These are phyloP conservation scores for Daldinia concentrica DNA, from an alignment of 495 filamentous ascomycete species.

Conservation along the genomic window DNA sequence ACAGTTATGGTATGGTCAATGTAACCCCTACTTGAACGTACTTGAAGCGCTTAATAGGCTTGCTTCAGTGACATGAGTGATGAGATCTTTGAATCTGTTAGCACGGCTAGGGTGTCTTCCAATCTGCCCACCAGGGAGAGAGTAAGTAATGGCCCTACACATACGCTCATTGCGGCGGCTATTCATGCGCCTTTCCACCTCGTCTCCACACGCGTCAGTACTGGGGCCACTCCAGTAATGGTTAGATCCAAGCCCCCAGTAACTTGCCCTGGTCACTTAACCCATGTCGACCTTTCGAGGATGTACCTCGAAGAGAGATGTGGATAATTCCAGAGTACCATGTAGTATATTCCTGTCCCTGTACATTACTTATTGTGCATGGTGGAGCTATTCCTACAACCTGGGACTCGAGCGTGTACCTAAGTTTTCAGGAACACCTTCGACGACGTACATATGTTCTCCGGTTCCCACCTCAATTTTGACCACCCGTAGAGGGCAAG, in stretches of 20 bases:
- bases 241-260: conserved; percentile 39
- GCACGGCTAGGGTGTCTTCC: conserved; percentile 27
- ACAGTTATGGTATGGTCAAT: conserved; percentile 19
- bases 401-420: conserved; percentile 37
- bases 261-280: conserved; percentile 29
- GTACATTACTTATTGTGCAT: conserved; percentile 30
- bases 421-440: conserved; percentile 32
- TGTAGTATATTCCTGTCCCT: conserved; percentile 40
- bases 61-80: conserved; percentile 11
- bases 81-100: conserved; percentile 21
- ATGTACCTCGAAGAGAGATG: conserved; percentile 38
- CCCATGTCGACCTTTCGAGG: conserved; percentile 34
- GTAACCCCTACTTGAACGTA: conserved; percentile 33
- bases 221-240: conserved; percentile 33
- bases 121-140: conserved; percentile 31
- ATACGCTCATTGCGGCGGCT: conserved; percentile 32
- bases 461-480: conserved; percentile 38
- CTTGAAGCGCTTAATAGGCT: conserved; percentile 34
- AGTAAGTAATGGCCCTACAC: conserved; percentile 9
- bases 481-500: conserved; percentile 35
- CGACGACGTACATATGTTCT: conserved; percentile 39
- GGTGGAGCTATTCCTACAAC: conserved; percentile 36
- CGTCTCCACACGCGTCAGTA: conserved; percentile 29
- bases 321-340: conserved; percentile 28
- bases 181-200: conserved; percentile 37